Evolutionary conservation across 345 rosid genomes (phyloP).

Genomic region (Punica granatum): DNA sequence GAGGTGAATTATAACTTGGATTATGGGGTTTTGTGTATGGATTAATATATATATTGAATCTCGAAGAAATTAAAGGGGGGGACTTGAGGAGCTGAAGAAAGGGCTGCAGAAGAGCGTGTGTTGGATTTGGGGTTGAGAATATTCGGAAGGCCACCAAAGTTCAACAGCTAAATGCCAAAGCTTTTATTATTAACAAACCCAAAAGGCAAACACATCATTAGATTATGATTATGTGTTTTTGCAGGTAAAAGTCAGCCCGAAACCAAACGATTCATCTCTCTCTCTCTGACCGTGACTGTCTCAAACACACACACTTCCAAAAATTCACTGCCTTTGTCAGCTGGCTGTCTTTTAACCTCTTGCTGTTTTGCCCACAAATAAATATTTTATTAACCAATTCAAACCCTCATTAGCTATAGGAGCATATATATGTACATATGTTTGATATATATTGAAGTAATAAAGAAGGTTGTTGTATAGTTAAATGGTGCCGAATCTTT

Average conservation of each 20-base stretch:
- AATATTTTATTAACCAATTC: not conserved
- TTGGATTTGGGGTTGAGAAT: constrained; percentile 53
- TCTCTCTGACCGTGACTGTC: not conserved
- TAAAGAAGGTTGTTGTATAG: not conserved
- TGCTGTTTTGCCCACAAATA: not conserved
- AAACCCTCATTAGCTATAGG: not conserved
- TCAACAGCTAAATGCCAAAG: constrained; percentile 84
- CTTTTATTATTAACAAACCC: constrained; percentile 32
- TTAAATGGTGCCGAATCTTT: not conserved
- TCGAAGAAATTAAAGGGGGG: not conserved
- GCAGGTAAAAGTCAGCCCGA: constrained; percentile 82
- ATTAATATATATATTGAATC: constrained; percentile 1
- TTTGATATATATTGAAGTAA: not conserved
- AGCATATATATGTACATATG: not conserved
- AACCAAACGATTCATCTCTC: constrained; percentile 58
- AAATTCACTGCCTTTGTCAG: constrained; percentile 90
- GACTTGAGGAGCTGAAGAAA: not conserved
- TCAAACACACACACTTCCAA: constrained; percentile 41
- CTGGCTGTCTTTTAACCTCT: constrained; percentile 42
- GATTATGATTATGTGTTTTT: constrained; percentile 72
- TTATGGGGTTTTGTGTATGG: not conserved
- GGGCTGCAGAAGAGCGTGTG: constrained; percentile 10
- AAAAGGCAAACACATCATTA: constrained; percentile 61
- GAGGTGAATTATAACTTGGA: too few relatives aligned
- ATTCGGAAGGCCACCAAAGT: constrained; percentile 75